These are phyloP conservation scores for Mucor sp. DNA, from an alignment of 371 early-diverging fungal species.

Conservation along the genomic window DNA sequence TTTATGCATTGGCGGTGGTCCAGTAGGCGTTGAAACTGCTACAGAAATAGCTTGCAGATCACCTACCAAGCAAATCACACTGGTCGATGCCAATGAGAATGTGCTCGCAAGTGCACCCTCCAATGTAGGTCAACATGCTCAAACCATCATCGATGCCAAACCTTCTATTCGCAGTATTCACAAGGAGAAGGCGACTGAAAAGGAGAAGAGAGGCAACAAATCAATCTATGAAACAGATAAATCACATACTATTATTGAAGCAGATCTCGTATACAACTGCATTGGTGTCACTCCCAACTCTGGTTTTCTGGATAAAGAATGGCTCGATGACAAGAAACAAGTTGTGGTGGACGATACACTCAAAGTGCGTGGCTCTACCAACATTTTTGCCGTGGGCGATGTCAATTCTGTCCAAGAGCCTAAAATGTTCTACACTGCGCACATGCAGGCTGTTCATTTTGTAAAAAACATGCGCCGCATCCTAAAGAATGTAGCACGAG, in stretches of 20 bases:
- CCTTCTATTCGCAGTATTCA: slow-evolving; percentile 18
- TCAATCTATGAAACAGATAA: slow-evolving; percentile 29
- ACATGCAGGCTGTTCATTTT: slow-evolving; percentile 46
- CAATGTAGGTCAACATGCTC: slow-evolving; percentile 22
- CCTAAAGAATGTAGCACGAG: neutral
- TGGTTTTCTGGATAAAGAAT: slow-evolving; percentile 20
- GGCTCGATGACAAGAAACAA: slow-evolving; percentile 32
- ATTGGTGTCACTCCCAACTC: slow-evolving; percentile 39
- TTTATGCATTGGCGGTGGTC: slow-evolving; percentile 59
- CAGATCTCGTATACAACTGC: slow-evolving; percentile 34
- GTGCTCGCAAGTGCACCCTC: slow-evolving; percentile 28
- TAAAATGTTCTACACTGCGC: slow-evolving; percentile 48
- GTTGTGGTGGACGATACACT: slow-evolving; percentile 30
- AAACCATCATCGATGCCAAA: slow-evolving; percentile 18
- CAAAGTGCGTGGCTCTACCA: slow-evolving; percentile 14
- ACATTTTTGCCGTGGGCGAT: slow-evolving; percentile 44
- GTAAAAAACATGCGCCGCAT: slow-evolving; percentile 18
- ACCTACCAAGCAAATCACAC: slow-evolving; percentile 43
- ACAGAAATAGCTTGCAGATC: slow-evolving; percentile 49
- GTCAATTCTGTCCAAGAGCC: slow-evolving; percentile 31
- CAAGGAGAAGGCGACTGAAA: slow-evolving; percentile 24
- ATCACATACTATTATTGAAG: slow-evolving; percentile 20
- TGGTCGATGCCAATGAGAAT: slow-evolving; percentile 32
- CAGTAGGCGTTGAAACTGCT: slow-evolving; percentile 55
- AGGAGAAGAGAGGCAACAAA: neutral